Evolutionary conservation across 192 early-diverging fungal species (phyloP).

Genomic region (Lunasporangiospora selenospora): DNA sequence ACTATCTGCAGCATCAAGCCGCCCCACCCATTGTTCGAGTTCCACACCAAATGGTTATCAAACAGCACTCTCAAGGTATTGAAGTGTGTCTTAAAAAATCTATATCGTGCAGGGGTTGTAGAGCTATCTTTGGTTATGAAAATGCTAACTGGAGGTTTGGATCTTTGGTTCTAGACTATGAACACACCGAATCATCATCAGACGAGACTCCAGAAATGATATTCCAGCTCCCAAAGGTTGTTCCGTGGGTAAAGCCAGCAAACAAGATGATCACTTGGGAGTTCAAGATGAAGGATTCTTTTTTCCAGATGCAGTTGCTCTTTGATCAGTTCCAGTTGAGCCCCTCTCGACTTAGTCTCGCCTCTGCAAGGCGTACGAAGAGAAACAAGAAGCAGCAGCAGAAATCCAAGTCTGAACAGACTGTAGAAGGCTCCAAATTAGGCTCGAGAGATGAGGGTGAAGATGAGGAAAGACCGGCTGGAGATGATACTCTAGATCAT

Average conservation of each 20-base stretch:
- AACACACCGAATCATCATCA: too few species aligned
- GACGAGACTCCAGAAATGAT: too few species aligned
- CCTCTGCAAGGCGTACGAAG: conserved; percentile 4
- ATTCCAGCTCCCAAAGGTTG: background rate
- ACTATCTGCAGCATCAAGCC: conserved; percentile 49
- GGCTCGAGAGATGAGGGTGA: background rate
- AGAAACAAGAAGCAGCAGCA: conserved; percentile 3
- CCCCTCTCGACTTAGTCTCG: conserved; percentile 27
- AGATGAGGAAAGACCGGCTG: background rate
- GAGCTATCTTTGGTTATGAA: too few species aligned
- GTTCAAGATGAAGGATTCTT: conserved; percentile 38
- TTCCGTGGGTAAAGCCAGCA: conserved; percentile 25
- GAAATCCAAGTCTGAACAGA: too few species aligned
- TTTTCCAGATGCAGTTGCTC: conserved; percentile 14
- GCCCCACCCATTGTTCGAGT: conserved; percentile 49
- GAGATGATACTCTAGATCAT: background rate
- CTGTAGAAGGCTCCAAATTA: too few species aligned
- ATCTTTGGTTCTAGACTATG: too few species aligned
- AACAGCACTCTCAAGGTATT: background rate
- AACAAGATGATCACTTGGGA: conserved; percentile 26
- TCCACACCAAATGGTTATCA: conserved; percentile 27
- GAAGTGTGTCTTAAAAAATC: too few species aligned
- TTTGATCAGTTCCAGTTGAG: conserved; percentile 42
- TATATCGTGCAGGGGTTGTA: too few species aligned
- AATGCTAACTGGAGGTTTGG: too few species aligned